Conservation (phyloP, 148 eudicot genomes). For the Euryodendron excelsum region DNA sequence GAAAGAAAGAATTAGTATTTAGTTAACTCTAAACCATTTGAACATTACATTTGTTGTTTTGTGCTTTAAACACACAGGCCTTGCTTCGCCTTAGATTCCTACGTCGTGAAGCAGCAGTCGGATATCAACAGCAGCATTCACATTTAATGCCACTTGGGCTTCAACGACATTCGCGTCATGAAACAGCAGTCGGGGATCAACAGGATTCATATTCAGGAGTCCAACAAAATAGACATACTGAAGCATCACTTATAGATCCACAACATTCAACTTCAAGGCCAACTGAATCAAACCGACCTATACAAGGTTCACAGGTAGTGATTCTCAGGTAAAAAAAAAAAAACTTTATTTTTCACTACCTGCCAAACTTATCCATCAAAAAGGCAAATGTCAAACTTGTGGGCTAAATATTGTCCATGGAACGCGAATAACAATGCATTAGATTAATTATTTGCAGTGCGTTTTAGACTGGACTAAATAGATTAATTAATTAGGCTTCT, state of each 20-base stretch:
- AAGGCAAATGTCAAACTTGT: background rate
- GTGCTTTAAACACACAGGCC: constrained; percentile 28
- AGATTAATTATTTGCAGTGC: background rate
- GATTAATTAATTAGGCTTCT: no score
- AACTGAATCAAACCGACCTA: constrained; percentile 12
- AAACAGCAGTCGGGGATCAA: background rate
- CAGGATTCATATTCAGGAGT: no score
- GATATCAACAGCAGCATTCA: constrained; percentile 4
- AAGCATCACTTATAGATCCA: background rate
- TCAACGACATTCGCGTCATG: constrained; percentile 3
- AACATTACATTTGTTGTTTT: no score
- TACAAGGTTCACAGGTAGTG: constrained; percentile 23
- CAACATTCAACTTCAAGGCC: background rate
- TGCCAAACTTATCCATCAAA: background rate
- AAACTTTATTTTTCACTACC: no score
- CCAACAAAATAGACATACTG: background rate
- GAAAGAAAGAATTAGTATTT: no score
- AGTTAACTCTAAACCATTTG: no score
- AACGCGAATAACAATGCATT: background rate
- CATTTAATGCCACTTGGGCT: background rate
- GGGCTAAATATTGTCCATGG: background rate
- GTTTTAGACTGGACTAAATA: background rate
- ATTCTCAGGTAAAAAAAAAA: constrained; percentile 28
- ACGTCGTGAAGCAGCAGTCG: constrained; percentile 28
- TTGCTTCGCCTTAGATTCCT: constrained; percentile 48